These are phyloP conservation scores for Cercospora beticola DNA, from an alignment of 2,329 filamentous ascomycete genomes.

Conservation along the genomic window DNA sequence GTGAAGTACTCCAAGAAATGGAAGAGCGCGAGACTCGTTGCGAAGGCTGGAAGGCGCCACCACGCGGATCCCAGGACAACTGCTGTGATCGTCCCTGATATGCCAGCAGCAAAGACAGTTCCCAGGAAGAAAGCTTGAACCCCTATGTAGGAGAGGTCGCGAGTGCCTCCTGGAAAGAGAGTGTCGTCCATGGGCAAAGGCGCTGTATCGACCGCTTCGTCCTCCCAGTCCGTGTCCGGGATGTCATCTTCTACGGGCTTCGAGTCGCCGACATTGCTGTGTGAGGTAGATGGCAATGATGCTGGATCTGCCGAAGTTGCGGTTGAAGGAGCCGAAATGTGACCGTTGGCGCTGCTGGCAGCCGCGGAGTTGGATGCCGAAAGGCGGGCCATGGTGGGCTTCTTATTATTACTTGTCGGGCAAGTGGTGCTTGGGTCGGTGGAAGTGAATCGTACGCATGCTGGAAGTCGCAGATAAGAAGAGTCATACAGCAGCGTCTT, in stretches of 20 bases:
- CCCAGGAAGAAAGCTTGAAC: constrained; percentile 49
- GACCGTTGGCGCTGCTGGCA: constrained; percentile 17
- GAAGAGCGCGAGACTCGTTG: constrained; percentile 69
- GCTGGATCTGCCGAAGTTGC: background rate
- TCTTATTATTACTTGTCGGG: background rate
- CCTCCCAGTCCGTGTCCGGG: constrained; percentile 10
- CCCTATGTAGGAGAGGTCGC: constrained; percentile 50
- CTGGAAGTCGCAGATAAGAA: background rate
- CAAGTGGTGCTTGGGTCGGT: background rate
- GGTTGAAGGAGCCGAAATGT: constrained; percentile 11
- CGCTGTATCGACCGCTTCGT: constrained; percentile 12
- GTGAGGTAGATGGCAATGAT: background rate
- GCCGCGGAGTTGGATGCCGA: constrained; percentile 28
- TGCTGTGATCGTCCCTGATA: constrained; percentile 34
- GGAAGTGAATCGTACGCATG: background rate
- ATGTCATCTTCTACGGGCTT: constrained; percentile 8
- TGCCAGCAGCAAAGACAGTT: constrained; percentile 37
- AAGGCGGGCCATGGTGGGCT: constrained; percentile 27
- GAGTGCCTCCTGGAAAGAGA: constrained; percentile 45
- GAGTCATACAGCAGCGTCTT: constrained; percentile 5
- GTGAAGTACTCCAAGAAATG: constrained; percentile 97
- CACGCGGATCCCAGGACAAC: constrained; percentile 23
- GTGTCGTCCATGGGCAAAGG: constrained; percentile 31
- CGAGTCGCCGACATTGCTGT: background rate
- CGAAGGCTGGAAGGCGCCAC: constrained; percentile 65